Evolutionary conservation across 2,329 filamentous ascomycete genomes (phyloP), one percentile per base, ranked within the genome.

Genomic region (Drechslera avenae): DNA sequence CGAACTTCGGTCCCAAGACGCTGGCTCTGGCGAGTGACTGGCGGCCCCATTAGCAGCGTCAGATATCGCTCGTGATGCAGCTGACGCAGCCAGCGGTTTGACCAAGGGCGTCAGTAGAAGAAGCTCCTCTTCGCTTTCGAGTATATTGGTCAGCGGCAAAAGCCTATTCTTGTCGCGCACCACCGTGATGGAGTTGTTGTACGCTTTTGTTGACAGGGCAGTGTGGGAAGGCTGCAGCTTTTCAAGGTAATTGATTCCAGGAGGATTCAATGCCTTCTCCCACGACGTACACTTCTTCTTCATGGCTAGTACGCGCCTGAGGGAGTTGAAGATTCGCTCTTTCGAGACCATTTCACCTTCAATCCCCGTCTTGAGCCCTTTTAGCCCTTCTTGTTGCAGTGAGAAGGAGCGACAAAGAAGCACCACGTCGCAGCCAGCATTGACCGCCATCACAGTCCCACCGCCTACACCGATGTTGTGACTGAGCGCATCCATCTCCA

Each of bases 381-480:
- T 89, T 66, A 99, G 90, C 6, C 92, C 93, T 74, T 97, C 93
- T 58, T 94, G 85, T 71, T 97, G 92, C 16, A 93, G 87, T 31
- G 89, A 86, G 62, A 91, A 95, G 5, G 91, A 91, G 36, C 91
- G 86, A 65, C 92, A 97, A 1, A 97, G 83, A 5, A 97, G 82
- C 4, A 97, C 86, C 45, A 97, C 79, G 72, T 99, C 94, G 69
- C 94, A 97, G 12, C 94, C 94, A 26, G 94, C 93, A 71, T 96
- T 94, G 42, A 97, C 90, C 3, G 94, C 94, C 91, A 97, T 97
- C 62, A 97, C 91, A 0, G 93, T 96, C 10, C 94, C 94, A 33
- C 94, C 93, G 61, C 93, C 91, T 14, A 99, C 91, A n/a, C 93
- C 93, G 41, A 97, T 94, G 64, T 97, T 95, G 68, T 96, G 90